These are phyloP conservation scores for Fusarium humuli DNA, from an alignment of 2,329 filamentous ascomycete species.

Conservation along the genomic window DNA sequence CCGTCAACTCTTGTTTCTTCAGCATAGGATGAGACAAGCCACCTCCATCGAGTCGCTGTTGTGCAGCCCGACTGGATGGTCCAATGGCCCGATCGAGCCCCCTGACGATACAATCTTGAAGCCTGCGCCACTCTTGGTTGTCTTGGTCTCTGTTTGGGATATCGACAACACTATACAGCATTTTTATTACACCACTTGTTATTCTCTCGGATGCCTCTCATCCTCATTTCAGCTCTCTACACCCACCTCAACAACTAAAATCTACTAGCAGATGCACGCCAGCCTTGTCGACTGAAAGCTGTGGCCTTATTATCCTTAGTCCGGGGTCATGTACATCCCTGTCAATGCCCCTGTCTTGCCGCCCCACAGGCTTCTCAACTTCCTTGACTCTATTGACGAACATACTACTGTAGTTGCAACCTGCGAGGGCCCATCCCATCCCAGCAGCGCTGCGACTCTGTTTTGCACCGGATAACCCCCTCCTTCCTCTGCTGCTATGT, in stretches of 20 bases:
- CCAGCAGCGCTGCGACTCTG: constrained; percentile 44
- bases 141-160: constrained; percentile 43
- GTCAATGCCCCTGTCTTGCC: constrained; percentile 30
- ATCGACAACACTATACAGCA: constrained; percentile 25
- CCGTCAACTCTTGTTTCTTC: constrained; percentile 45
- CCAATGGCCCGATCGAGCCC: constrained; percentile 46
- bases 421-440: constrained; percentile 34
- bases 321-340: constrained; percentile 38
- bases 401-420: constrained; percentile 40
- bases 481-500: constrained; percentile 20
- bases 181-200: constrained; percentile 31
- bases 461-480: constrained; percentile 36
- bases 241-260: constrained; percentile 15
- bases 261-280: constrained; percentile 23
- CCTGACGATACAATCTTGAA: constrained; percentile 47
- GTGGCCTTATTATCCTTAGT: constrained; percentile 45
- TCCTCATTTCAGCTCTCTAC: constrained; percentile 7
- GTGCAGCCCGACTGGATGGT: constrained; percentile 46
- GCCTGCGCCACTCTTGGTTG: constrained; percentile 45
- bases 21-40: constrained; percentile 47
- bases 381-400: constrained; percentile 45
- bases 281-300: constrained; percentile 42
- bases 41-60: constrained; percentile 42
- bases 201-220: constrained; percentile 21
- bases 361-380: constrained; percentile 40